phyloP scores from a whole-genome alignment of 768 basidiomycete genomes.

The Tephrocybe rancida region DNA sequence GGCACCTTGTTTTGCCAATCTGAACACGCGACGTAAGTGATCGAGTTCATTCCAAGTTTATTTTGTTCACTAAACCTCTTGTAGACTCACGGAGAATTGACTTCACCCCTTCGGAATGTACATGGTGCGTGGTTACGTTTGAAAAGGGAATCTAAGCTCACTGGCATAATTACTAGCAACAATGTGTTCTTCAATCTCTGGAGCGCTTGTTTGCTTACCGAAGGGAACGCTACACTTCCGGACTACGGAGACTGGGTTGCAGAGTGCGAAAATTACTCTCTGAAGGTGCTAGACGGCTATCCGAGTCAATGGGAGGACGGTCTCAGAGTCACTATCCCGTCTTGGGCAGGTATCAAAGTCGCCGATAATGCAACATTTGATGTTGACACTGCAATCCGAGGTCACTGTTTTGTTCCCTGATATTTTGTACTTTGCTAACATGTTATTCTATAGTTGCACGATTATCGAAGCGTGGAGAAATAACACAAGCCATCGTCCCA shows the following conservation, averaged over 20 bases:
- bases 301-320: constrained; percentile 1
- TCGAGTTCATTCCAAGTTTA: neutral
- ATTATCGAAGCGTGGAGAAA: neutral
- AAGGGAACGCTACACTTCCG: constrained; percentile 6
- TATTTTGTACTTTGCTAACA: neutral
- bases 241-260: constrained; percentile 8
- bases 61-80: neutral
- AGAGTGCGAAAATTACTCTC: constrained; percentile 10
- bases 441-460: neutral
- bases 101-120: constrained; percentile 16
- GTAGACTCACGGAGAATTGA: neutral
- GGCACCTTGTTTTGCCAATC: constrained; percentile 8
- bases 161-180: constrained; percentile 24
- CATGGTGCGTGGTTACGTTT: constrained; percentile 18
- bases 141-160: neutral
- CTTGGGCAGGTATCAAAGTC: constrained; percentile 8
- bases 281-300: constrained; percentile 13
- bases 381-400: neutral
- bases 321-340: constrained; percentile 3
- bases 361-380: constrained; percentile 7
- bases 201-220: constrained; percentile 21
- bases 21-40: constrained; percentile 1
- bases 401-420: constrained; percentile 3
- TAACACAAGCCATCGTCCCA: constrained; percentile 11
- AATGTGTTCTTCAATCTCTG: constrained; percentile 30